These are phyloP conservation scores for Alternaria postmessia DNA, from an alignment of 2,329 filamentous ascomycete genomes.

Conservation along the genomic window DNA sequence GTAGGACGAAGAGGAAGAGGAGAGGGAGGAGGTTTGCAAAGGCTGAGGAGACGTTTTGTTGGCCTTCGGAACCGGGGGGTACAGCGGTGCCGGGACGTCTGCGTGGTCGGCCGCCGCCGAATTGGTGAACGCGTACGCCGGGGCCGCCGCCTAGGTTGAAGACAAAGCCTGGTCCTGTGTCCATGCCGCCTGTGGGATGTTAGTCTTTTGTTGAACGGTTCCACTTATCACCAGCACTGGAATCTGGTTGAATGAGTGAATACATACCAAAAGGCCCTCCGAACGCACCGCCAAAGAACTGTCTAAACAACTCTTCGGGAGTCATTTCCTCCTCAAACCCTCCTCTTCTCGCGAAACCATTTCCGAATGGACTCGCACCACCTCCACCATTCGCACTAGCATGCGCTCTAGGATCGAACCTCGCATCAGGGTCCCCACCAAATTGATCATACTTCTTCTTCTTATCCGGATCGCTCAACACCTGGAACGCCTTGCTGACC, in stretches of 20 bases:
- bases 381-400: slow-evolving; percentile 42
- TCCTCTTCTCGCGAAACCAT: slow-evolving; percentile 63
- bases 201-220: slow-evolving; percentile 2
- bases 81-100: slow-evolving; percentile 71
- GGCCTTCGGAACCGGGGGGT: slow-evolving; percentile 60
- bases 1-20: slow-evolving; percentile 81
- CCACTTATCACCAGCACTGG: background rate
- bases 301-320: slow-evolving; percentile 94
- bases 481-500: slow-evolving; percentile 91
- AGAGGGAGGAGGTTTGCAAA: slow-evolving; percentile 84
- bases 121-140: slow-evolving; percentile 93
- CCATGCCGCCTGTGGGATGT: slow-evolving; percentile 65
- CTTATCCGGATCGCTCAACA: slow-evolving; percentile 93
- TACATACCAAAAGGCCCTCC: slow-evolving; percentile 72
- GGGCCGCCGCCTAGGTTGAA: slow-evolving; percentile 95
- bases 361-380: slow-evolving; percentile 70
- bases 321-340: slow-evolving; percentile 92
- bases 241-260: background rate
- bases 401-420: slow-evolving; percentile 74
- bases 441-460: slow-evolving; percentile 85
- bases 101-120: slow-evolving; percentile 81
- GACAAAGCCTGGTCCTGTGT: slow-evolving; percentile 85
- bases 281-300: slow-evolving; percentile 86
- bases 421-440: slow-evolving; percentile 89
- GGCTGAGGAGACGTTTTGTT: slow-evolving; percentile 60